These are phyloP conservation scores for Termitomyces sp. DNA, from an alignment of 768 basidiomycete genomes.

Conservation along the genomic window DNA sequence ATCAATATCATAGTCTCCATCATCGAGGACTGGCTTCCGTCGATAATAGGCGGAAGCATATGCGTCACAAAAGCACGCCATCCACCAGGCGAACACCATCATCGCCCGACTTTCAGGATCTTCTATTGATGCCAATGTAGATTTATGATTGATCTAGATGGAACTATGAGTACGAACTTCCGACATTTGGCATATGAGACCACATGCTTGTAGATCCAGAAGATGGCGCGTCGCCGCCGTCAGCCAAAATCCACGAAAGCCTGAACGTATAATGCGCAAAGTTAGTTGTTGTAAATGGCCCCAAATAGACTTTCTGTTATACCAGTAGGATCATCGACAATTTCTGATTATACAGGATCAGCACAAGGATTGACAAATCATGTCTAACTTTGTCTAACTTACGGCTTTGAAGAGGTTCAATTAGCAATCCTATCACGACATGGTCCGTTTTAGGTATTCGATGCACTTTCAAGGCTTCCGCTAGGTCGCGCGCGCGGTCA, in stretches of 20 bases:
- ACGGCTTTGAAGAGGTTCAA: conserved; percentile 88
- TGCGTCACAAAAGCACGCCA: conserved; percentile 82
- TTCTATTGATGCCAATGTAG: conserved; percentile 66
- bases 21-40: conserved; percentile 80
- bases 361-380: conserved; percentile 6
- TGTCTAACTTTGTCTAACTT: conserved; percentile 49
- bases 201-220: conserved; percentile 64
- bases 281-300: background rate
- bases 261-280: conserved; percentile 29
- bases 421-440: conserved; percentile 74
- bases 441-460: conserved; percentile 75
- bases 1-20: conserved; percentile 87
- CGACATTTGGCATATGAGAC: conserved; percentile 4
- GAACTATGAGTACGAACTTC: conserved; percentile 8
- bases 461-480: conserved; percentile 84
- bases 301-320: conserved; percentile 16
- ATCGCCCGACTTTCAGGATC: conserved; percentile 75
- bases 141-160: conserved; percentile 76
- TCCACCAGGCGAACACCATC: conserved; percentile 94
- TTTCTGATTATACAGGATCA: conserved; percentile 41
- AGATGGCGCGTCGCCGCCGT: conserved; percentile 74
- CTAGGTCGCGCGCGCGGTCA: conserved; percentile 77
- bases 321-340: conserved; percentile 70
- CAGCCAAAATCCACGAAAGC: conserved; percentile 84
- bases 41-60: conserved; percentile 82